These are phyloP conservation scores for Cryphonectria japonica DNA, from an alignment of 2,329 filamentous ascomycete genomes.

Conservation along the genomic window DNA sequence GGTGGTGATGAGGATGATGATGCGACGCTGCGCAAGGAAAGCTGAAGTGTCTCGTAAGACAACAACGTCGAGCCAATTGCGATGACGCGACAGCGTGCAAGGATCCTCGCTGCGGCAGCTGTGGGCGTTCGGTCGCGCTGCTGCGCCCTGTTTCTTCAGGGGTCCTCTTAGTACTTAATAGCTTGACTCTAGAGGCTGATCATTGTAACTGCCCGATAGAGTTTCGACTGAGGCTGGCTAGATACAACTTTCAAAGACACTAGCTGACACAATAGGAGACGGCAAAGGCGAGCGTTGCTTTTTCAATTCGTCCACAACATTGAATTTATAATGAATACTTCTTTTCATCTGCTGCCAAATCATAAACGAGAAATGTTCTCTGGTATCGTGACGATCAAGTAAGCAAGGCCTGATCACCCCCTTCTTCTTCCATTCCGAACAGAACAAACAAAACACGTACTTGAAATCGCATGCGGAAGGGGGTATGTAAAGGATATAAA, in stretches of 20 bases:
- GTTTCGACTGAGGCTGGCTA: neutral
- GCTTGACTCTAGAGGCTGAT: neutral
- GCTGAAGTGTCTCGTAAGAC: constrained; percentile 2
- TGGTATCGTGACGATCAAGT: neutral
- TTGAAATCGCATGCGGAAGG: neutral
- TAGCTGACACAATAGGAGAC: too few species aligned
- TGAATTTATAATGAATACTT: too few species aligned
- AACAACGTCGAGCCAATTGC: constrained; percentile 1
- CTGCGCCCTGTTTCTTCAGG: constrained; percentile 8
- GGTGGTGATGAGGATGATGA: neutral
- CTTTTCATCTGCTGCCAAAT: neutral
- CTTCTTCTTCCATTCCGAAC: neutral
- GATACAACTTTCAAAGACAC: too few species aligned
- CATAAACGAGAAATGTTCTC: neutral
- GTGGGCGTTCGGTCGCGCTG: neutral
- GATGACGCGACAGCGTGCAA: constrained; percentile 22
- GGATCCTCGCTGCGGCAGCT: neutral
- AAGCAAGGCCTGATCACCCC: neutral
- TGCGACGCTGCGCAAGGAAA: neutral
- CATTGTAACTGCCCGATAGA: too few species aligned
- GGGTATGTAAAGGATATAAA: neutral
- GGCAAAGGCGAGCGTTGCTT: too few species aligned
- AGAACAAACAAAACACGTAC: neutral
- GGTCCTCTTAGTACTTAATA: neutral
- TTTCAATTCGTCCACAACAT: neutral